These are phyloP conservation scores for Pythium periplocum DNA, from an alignment of 352 stramenopile genomes.

Conservation along the genomic window DNA sequence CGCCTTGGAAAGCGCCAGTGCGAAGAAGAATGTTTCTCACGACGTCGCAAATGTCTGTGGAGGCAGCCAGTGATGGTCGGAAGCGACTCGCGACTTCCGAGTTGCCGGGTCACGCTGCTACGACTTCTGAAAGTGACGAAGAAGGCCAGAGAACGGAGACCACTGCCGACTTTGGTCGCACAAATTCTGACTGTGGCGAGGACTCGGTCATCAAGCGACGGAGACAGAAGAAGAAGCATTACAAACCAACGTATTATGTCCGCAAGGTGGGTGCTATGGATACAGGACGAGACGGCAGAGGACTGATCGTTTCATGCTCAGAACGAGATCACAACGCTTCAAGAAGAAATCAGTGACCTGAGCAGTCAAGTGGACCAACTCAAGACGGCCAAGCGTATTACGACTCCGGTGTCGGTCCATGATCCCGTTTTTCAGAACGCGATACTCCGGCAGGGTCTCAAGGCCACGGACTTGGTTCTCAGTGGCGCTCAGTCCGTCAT, in stretches of 20 bases:
- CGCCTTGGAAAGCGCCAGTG: no score
- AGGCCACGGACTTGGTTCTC: neutral
- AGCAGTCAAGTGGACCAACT: neutral
- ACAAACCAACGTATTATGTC: constrained; percentile 14
- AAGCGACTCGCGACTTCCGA: no score
- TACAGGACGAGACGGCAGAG: no score
- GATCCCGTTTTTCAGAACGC: neutral
- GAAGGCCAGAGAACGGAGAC: constrained; percentile 1
- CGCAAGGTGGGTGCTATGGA: constrained; percentile 4
- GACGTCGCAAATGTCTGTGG: no score
- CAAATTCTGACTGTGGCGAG: no score
- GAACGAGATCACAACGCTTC: neutral
- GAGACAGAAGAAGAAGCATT: neutral
- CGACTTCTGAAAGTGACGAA: no score
- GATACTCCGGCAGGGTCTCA: no score
- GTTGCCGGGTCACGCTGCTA: no score
- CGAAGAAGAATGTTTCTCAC: no score
- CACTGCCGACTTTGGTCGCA: neutral
- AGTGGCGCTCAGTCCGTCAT: neutral
- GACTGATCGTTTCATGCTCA: neutral
- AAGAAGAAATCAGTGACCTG: neutral
- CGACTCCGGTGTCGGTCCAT: neutral
- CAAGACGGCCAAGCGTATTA: neutral
- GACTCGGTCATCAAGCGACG: neutral
- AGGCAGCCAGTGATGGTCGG: no score